Evolutionary conservation across 495 filamentous ascomycete genomes (phyloP), one percentile per base, ranked within the genome.

Genomic region (Neurospora pannonica): DNA sequence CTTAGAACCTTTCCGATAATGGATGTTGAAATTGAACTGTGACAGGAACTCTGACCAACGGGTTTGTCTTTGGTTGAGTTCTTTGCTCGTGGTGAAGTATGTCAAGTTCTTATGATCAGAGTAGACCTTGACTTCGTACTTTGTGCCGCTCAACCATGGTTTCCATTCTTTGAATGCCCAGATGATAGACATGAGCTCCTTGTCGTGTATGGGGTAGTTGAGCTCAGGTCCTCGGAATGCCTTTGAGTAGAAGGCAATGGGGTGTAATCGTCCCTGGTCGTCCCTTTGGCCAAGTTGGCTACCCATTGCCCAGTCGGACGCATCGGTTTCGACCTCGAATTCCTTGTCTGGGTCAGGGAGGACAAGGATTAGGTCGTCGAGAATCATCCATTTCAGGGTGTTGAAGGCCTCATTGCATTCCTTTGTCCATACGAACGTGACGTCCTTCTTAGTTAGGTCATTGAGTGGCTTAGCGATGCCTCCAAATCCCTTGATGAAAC

Each of bases 191-290:
- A 76, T 40, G 7, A 74, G 40, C 38, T 74, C 70, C 28, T 80
- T 81, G 54, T 80, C 71, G 31, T 80, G 72, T 19, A 79, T 80
- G 5, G 34, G 7, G 70, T 81, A 81, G 60, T 81, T 78, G 8
- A 43, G 38, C 42, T 77, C 71, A 1, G 39, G 24, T 21, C 10
- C 38, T 7, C 31, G 46, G n/a, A 75, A 38, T 38, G 62, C 75
- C 37, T 76, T 73, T 1, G 72, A 79, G 38, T 72, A 77, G 48
- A 69, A 79, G n/a, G 62, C 70, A 0, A 72, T 6, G 0, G 62
- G 70, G 13, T 62, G 24, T 0, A 75, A 60, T 24, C 48, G 15
- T 28, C 71, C 60, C n/a, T 72, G 34, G 3, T 72, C 60, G 10
- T 67, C 42, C 3, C 17, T 0, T 40, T 73, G 34, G n/a, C 4